Evolutionary conservation across 2,329 filamentous ascomycete genomes (phyloP).

Genomic region (Verticillium tricorpus): DNA sequence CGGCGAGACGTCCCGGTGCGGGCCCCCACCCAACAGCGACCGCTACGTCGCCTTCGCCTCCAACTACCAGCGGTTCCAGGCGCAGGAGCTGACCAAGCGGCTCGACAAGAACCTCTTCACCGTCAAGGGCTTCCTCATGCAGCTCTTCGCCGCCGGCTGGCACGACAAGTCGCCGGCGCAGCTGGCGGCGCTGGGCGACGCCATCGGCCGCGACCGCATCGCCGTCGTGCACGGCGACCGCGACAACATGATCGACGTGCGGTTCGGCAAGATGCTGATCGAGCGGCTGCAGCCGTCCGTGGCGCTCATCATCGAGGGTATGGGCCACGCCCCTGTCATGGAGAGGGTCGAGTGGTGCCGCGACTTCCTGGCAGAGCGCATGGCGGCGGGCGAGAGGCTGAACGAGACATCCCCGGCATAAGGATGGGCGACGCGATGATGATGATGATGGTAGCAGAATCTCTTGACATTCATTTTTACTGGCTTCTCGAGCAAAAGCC

Average conservation of each 20-base stretch:
- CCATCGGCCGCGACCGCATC: conserved; percentile 69
- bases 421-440: not conserved
- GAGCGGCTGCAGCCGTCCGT: conserved; percentile 58
- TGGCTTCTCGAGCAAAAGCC: not conserved
- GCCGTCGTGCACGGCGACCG: conserved; percentile 70
- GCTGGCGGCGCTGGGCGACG: conserved; percentile 60
- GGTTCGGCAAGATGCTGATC: conserved; percentile 66
- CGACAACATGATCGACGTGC: conserved; percentile 74
- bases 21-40: conserved; percentile 18
- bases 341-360: conserved; percentile 70
- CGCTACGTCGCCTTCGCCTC: conserved; percentile 57
- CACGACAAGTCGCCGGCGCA: conserved; percentile 70
- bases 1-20: conserved; percentile 35
- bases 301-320: conserved; percentile 60
- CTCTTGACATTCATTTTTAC: not conserved
- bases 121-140: conserved; percentile 65
- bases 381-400: conserved; percentile 48
- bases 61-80: conserved; percentile 79
- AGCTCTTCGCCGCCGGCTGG: conserved; percentile 74
- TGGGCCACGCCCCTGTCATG: conserved; percentile 71
- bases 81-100: conserved; percentile 72
- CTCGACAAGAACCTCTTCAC: conserved; percentile 56
- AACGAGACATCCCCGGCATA: conserved; percentile 7
- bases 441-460: not conserved
- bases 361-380: conserved; percentile 50